These are phyloP conservation scores for Podospora comata DNA, from an alignment of 495 filamentous ascomycete species.

Conservation along the genomic window DNA sequence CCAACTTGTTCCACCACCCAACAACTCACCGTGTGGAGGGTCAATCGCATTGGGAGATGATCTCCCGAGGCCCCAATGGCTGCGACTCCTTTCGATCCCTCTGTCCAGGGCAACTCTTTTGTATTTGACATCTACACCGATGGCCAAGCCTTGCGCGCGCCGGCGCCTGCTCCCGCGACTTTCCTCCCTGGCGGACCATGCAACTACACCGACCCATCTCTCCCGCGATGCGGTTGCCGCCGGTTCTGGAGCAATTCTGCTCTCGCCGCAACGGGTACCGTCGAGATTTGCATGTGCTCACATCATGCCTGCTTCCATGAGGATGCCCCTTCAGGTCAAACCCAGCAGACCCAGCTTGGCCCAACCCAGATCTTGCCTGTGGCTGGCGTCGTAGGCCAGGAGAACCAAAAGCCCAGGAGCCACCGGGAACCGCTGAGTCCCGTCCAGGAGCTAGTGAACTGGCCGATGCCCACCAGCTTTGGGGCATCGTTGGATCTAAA, in stretches of 20 bases:
- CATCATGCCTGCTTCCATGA: conserved; percentile 74
- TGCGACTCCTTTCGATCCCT: conserved; percentile 42
- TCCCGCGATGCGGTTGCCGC: conserved; percentile 59
- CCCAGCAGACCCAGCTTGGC: conserved; percentile 23
- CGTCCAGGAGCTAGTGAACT: conserved; percentile 39
- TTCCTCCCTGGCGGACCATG: conserved; percentile 56
- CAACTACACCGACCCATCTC: conserved; percentile 57
- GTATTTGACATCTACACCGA: conserved; percentile 49
- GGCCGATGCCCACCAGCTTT: conserved; percentile 32
- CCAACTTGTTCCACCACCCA: neutral
- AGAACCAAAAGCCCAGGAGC: conserved; percentile 43
- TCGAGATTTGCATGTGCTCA: conserved; percentile 63
- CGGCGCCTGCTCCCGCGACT: conserved; percentile 18
- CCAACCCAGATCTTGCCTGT: conserved; percentile 16
- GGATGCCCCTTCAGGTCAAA: conserved; percentile 32
- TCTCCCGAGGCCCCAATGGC: conserved; percentile 44
- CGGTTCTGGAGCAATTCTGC: conserved; percentile 59
- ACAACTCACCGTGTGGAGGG: neutral
- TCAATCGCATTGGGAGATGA: conserved; percentile 32
- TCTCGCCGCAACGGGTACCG: conserved; percentile 27
- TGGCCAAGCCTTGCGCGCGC: conserved; percentile 28
- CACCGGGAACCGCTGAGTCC: conserved; percentile 46
- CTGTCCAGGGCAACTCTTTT: conserved; percentile 41
- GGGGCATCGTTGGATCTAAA: conserved; percentile 37
- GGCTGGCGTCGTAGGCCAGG: conserved; percentile 36